These are phyloP conservation scores for Fusarium tjaetaba DNA, from an alignment of 2,329 filamentous ascomycete species.

Conservation along the genomic window DNA sequence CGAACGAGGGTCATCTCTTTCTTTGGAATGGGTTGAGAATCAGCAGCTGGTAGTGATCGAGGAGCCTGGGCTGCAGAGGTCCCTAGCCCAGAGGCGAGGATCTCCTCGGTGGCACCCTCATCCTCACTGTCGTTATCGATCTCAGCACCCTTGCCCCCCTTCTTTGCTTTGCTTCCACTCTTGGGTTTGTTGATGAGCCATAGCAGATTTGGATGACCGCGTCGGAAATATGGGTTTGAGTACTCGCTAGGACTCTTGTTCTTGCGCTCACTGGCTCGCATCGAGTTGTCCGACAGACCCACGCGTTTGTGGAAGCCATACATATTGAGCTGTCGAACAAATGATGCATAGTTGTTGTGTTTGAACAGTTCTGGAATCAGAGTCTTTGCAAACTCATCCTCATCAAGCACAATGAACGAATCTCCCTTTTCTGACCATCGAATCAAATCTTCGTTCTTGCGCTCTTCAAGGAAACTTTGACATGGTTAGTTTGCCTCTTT, in stretches of 20 bases:
- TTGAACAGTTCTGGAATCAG: conserved; percentile 98
- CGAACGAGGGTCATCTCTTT: conserved; percentile 83
- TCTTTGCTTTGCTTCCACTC: conserved; percentile 70
- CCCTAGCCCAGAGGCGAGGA: conserved; percentile 34
- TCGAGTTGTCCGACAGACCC: conserved; percentile 93
- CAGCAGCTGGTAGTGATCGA: conserved; percentile 54
- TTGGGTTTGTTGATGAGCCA: conserved; percentile 98
- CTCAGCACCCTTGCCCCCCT: conserved; percentile 69
- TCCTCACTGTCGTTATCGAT: conserved; percentile 77
- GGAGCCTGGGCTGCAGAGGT: conserved; percentile 32
- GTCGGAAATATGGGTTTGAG: conserved; percentile 94
- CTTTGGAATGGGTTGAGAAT: conserved; percentile 63
- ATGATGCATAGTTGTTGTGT: conserved; percentile 98
- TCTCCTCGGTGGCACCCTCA: conserved; percentile 57
- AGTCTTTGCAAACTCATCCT: conserved; percentile 98
- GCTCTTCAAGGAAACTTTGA: conserved; percentile 87
- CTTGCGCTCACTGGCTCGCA: conserved; percentile 96
- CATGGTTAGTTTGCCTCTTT: conserved; percentile 34
- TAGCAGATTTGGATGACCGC: conserved; percentile 88
- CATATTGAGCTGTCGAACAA: conserved; percentile 95
- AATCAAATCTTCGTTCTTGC: conserved; percentile 93
- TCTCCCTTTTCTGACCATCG: conserved; percentile 97
- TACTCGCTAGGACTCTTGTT: conserved; percentile 99
- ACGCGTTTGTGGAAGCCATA: conserved; percentile 98
- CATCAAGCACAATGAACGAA: conserved; percentile 95